Conservation (phyloP, 352 stramenopile genomes). For the Pythium phragmitis region DNA sequence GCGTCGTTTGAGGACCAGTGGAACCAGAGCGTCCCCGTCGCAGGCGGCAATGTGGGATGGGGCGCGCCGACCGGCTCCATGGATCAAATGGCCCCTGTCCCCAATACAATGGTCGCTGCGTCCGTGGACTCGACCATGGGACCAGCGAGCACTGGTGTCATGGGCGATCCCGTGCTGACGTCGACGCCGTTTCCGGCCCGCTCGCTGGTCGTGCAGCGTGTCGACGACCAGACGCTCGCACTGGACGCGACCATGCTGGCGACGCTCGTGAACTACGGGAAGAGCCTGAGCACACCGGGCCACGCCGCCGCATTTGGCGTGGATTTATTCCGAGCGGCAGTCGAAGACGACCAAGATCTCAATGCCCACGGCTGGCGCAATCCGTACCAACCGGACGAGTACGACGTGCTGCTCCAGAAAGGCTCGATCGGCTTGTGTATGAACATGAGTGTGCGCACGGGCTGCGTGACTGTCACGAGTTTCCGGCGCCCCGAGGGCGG, state of each 20-base stretch:
- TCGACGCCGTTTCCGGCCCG: conserved; percentile 59
- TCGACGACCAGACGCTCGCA: conserved; percentile 61
- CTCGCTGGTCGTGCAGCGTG: conserved; percentile 54
- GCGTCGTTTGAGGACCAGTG: conserved; percentile 42
- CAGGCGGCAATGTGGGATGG: conserved; percentile 11
- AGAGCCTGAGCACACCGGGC: conserved; percentile 52
- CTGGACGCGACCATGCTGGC: conserved; percentile 49
- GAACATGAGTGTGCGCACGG: conserved; percentile 88
- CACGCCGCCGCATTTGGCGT: conserved; percentile 71
- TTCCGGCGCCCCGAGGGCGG: conserved; percentile 73
- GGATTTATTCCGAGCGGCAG: conserved; percentile 59
- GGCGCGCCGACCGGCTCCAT: conserved; percentile 8
- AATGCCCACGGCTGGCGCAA: conserved; percentile 64
- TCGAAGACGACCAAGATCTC: conserved; percentile 34
- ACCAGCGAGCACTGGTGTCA: not conserved
- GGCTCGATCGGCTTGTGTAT: conserved; percentile 86
- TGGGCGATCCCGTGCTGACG: conserved; percentile 45
- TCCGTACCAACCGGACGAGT: conserved; percentile 68
- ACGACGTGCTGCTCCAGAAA: conserved; percentile 86
- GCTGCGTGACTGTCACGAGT: conserved; percentile 78
- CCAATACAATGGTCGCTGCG: not conserved
- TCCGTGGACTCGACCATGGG: not conserved
- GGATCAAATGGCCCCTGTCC: conserved; percentile 5
- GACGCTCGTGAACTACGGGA: conserved; percentile 55
- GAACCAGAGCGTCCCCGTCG: conserved; percentile 30